These are phyloP conservation scores for Tylopilus subfusipes DNA, from an alignment of 768 basidiomycete genomes.

Conservation along the genomic window DNA sequence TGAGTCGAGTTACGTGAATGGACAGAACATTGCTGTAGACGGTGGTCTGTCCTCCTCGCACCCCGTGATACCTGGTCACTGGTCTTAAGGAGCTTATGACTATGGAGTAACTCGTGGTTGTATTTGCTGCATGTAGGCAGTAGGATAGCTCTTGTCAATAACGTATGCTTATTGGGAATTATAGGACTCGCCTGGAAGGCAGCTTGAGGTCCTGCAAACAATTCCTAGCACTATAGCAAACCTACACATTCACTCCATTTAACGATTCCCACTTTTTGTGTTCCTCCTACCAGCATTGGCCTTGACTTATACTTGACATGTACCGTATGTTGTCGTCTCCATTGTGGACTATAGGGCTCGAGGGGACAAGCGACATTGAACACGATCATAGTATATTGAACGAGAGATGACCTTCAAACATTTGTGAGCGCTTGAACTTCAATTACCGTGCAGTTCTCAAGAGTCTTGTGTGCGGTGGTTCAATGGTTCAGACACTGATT, in stretches of 20 bases:
- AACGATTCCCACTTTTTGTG: too few relatives aligned
- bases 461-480: too few relatives aligned
- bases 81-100: constrained; percentile 40
- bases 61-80: constrained; percentile 75
- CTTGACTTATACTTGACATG: too few relatives aligned
- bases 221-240: not conserved
- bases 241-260: too few relatives aligned
- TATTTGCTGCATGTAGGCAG: not conserved
- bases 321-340: too few relatives aligned
- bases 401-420: not conserved
- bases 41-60: constrained; percentile 80
- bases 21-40: constrained; percentile 81
- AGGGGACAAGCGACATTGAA: too few relatives aligned
- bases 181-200: too few relatives aligned
- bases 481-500: too few relatives aligned
- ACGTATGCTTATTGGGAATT: too few relatives aligned
- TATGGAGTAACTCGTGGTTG: not conserved
- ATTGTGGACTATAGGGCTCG: too few relatives aligned
- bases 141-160: not conserved
- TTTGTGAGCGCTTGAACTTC: not conserved
- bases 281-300: too few relatives aligned
- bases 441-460: not conserved
- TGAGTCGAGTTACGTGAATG: constrained; percentile 90
- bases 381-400: too few relatives aligned
- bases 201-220: not conserved